Conservation (phyloP, 164 flowering plant genomes). For the Berberis thunbergii region DNA sequence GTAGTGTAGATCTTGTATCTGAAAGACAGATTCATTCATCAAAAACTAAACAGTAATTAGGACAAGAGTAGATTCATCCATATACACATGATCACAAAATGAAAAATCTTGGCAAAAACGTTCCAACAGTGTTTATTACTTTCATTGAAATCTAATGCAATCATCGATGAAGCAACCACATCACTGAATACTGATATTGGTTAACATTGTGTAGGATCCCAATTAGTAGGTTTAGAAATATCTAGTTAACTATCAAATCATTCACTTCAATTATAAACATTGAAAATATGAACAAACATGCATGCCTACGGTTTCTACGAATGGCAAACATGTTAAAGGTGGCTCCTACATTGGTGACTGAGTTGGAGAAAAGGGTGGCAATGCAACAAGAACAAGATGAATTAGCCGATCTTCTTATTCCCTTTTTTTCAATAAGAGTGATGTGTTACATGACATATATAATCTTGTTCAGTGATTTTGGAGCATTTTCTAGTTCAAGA, state of each 20-base stretch:
- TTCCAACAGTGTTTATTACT: too few relatives aligned
- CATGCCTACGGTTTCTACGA: constrained; percentile 31
- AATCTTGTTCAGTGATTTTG: constrained; percentile 81
- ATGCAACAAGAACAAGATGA: constrained; percentile 94
- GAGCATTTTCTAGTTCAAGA: constrained; percentile 93
- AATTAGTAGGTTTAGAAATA: constrained; percentile 20
- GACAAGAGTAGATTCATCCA: too few relatives aligned
- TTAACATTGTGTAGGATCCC: too few relatives aligned
- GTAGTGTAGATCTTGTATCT: too few relatives aligned
- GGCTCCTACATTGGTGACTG: constrained; percentile 81
- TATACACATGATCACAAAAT: too few relatives aligned
- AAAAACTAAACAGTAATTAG: too few relatives aligned
- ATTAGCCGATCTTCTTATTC: constrained; percentile 72
- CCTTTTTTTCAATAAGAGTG: constrained; percentile 52
- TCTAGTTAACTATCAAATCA: constrained; percentile 80
- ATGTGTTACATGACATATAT: constrained; percentile 61
- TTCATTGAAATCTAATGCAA: too few relatives aligned
- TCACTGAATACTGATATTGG: too few relatives aligned
- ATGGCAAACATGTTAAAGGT: constrained; percentile 81
- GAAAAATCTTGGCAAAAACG: too few relatives aligned
- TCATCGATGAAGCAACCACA: too few relatives aligned
- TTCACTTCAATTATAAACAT: constrained; percentile 70
- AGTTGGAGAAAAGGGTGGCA: constrained; percentile 81
- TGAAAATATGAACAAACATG: constrained; percentile 69
- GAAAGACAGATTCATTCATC: too few relatives aligned